Percentiles rank a stretch among this genome's conserved stretches.
Evolutionary conservation across 192 early-diverging fungal species (phyloP).

Genomic region (Mortierella antarctica): DNA sequence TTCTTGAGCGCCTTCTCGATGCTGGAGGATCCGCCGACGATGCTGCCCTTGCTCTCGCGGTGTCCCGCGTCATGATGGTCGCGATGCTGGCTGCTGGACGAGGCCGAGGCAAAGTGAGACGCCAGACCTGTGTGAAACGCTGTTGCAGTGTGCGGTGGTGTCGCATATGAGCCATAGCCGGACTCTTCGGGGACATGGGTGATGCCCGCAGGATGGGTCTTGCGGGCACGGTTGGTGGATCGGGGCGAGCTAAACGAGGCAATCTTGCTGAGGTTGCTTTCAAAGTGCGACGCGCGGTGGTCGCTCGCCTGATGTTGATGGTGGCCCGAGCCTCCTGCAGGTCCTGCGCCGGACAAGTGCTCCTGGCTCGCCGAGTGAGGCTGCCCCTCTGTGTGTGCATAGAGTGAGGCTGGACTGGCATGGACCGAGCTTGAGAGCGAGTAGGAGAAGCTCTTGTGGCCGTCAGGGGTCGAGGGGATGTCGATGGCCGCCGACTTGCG

Average conservation of each 20-base stretch:
- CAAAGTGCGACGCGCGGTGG: constrained; percentile 8
- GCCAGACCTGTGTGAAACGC: constrained; percentile 40
- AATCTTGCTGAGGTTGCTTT: constrained; percentile 41
- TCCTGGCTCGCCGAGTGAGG: constrained; percentile 26
- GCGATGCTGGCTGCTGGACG: constrained; percentile 25
- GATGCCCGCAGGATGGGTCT: constrained; percentile 37
- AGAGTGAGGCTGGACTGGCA: constrained; percentile 25
- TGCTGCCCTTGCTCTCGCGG: constrained; percentile 21
- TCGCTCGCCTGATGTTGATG: constrained; percentile 6
- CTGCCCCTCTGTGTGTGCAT: constrained; percentile 1
- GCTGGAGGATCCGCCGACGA: constrained; percentile 27
- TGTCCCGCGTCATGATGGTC: constrained; percentile 34
- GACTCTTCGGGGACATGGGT: constrained; percentile 29
- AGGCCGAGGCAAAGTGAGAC: constrained; percentile 33
- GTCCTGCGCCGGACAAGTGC: constrained; percentile 5
- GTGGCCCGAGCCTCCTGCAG: constrained; percentile 2
- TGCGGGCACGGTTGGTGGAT: constrained; percentile 29
- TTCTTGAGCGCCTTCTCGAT: constrained; percentile 79
- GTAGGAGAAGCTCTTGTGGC: constrained; percentile 22
- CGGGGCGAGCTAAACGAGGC: constrained; percentile 46
- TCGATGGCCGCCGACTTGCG: constrained; percentile 41
- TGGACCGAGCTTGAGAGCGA: constrained; percentile 7
- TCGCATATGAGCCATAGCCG: constrained; percentile 22
- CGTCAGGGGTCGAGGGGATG: constrained; percentile 43
- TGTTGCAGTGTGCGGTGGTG: constrained; percentile 39